Base-by-base conservation (phyloP, 2,329 filamentous ascomycete species). In the Talaromyces sp. region DNA sequence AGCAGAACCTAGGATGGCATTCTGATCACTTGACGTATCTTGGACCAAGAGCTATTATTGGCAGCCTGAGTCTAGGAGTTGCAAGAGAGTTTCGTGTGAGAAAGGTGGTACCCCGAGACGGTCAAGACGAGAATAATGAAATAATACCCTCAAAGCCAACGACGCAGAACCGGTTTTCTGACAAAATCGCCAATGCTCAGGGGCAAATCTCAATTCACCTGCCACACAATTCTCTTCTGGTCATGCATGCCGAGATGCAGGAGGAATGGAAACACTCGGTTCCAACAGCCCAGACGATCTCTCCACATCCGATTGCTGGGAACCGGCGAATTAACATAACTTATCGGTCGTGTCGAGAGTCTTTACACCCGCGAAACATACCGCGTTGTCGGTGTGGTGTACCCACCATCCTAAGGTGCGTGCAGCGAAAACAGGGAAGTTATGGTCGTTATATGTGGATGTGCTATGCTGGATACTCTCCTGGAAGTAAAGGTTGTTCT, bases 231-330 rank as follows among this genome's bases (percentile, higher is more conserved):
- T 95, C 91, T 0, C 82, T 97, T 0, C 81, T 99, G 0, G 81
- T 97, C 10, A 97, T 99, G 94, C 92, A 97, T 69, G 92, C 93
- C 0, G 91, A 96, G 71, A 97, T 96, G 91, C 93, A 97, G 70
- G 93, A 97, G 70, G 88, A 90, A 70, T 97, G 92, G 92, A 97
- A 97, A 73, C 94, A 99, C 73, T 84, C 85, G 65, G 89, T 99
- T 50, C 81, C 86, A 0, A 89, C 92, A 0, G 87, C 89, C 0
- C 80, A 82, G 54, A 85, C 87, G 3, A 89, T 97, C 61, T 88
- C 92, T 63, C 91, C 91, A 1, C 94, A 99, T 72, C 91, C 92
- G 0, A 72, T 96, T 1, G 84, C 92, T 0, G 88, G 88, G 0
- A 92, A 87, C 66, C 87, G 85, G 64, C 83, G 94, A 46, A 92